Evolutionary conservation across 176 grass and related monocot genomes (phyloP), one percentile per base, ranked within the genome.

Genomic region (Cocos nucifera): DNA sequence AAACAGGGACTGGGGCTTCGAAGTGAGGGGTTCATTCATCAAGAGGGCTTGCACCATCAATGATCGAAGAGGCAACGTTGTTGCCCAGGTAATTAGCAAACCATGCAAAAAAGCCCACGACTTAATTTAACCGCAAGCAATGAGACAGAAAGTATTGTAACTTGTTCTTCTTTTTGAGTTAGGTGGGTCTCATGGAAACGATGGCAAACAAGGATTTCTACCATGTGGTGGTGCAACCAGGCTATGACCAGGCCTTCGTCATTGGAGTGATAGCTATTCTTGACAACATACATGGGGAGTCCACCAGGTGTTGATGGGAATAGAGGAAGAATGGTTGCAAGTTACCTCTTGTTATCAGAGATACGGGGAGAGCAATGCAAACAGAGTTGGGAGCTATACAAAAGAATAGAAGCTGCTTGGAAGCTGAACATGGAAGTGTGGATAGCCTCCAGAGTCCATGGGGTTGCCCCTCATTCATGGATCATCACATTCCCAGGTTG

Each of bases 211-310:
- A 75, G 58, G 92, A 96, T 60, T 70, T 90, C 57, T 97, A 97
- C 78, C 67, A 85, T 64, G 86, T 97, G 53, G 66, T 85, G 69
- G 84, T 97, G 65, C 86, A 82, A 21, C 87, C 86, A 51, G 92
- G 87, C n/a, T 79, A 85, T 61, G 92, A 97, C 59, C 92, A 90
- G 56, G 87, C 87, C 17, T 97, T 97, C 69, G 80, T 91, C 19
- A 67, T 83, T 60, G 87, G 75, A 15, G 75, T 97, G 15, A 54
- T 97, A 54, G 92, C 78, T 44, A 87, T 97, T 23, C 84, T 97
- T 58, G 92, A 97, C 73, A 90, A 91, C 59, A 91, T 88, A 3
- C 58, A 97, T 56, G 87, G 87, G 49, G 92, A 97, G 58, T 82
- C 87, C 20, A 97, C 92, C 51, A 91, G 73, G 65, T 91, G 92